A percentile compares a stretch with the other conserved stretches of the same genome.
Conservation (phyloP, 352 stramenopile species). For the Globisporangium solare region DNA sequence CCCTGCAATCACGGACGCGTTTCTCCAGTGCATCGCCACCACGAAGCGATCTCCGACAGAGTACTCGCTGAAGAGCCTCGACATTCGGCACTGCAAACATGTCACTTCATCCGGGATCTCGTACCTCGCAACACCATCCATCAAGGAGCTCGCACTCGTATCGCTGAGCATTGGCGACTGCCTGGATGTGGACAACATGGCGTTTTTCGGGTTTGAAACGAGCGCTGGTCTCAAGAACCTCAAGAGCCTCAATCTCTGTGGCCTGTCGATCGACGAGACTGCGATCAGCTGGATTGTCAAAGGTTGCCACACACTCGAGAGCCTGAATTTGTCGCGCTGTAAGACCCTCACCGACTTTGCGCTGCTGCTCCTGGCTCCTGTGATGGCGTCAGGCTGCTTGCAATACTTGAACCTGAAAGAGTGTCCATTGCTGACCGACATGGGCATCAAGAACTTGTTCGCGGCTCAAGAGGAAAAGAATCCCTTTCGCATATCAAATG, state of each 20-base stretch:
- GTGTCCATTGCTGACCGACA: constrained; percentile 39
- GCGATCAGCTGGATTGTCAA: constrained; percentile 67
- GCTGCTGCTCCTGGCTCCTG: constrained; percentile 41
- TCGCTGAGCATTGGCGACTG: constrained; percentile 47
- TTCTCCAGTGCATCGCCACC: constrained; percentile 50
- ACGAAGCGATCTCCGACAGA: constrained; percentile 30
- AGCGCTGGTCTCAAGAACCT: constrained; percentile 29
- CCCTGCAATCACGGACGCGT: constrained; percentile 40
- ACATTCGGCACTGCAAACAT: constrained; percentile 61
- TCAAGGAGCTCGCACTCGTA: constrained; percentile 26
- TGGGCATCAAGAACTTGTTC: constrained; percentile 48
- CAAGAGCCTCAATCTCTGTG: constrained; percentile 31
- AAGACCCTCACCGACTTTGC: constrained; percentile 49
- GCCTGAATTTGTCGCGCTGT: constrained; percentile 49
- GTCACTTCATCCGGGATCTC: constrained; percentile 59
- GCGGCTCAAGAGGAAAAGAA: constrained; percentile 15
- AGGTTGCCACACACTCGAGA: constrained; percentile 34
- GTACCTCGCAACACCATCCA: constrained; percentile 34
- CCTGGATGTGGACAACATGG: constrained; percentile 57
- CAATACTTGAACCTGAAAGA: constrained; percentile 39
- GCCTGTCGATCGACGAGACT: constrained; percentile 53
- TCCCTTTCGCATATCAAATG: background rate
- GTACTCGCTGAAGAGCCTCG: constrained; percentile 25
- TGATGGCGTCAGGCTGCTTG: constrained; percentile 22
- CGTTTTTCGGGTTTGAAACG: constrained; percentile 69